These are phyloP conservation scores for Leavenworthia alabamica DNA, from an alignment of 345 rosid species.

Conservation along the genomic window DNA sequence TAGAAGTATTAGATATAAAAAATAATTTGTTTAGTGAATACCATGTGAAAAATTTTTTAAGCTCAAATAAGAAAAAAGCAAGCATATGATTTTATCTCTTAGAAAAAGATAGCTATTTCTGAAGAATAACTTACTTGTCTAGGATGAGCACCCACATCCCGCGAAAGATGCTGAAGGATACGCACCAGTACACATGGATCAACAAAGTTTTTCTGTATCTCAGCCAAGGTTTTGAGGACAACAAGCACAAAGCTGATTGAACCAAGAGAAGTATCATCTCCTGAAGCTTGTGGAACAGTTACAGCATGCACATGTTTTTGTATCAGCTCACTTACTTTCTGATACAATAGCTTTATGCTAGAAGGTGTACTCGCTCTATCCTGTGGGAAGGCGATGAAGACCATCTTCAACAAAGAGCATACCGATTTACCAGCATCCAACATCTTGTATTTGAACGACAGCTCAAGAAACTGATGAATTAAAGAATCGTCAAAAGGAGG, in stretches of 20 bases:
- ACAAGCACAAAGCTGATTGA: constrained; percentile 81
- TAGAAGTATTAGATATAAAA: constrained; percentile 4
- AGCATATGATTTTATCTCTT: neutral
- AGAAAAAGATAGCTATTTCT: neutral
- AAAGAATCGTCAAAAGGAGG: constrained; percentile 18
- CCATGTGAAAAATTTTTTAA: constrained; percentile 7
- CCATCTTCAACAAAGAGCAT: constrained; percentile 92
- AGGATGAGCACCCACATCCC: constrained; percentile 78
- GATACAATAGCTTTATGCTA: constrained; percentile 68
- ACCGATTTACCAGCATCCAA: constrained; percentile 89
- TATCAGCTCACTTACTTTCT: constrained; percentile 79
- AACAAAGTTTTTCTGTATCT: constrained; percentile 62
- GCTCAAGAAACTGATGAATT: constrained; percentile 76
- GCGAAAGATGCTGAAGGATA: constrained; percentile 77
- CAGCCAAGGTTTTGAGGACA: constrained; percentile 77
- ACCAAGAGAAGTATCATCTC: constrained; percentile 66
- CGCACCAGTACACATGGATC: constrained; percentile 70
- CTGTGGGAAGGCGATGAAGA: constrained; percentile 73
- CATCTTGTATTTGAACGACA: constrained; percentile 90
- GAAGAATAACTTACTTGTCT: constrained; percentile 64
- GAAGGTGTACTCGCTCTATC: constrained; percentile 54
- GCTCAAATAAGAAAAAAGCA: constrained; percentile 1
- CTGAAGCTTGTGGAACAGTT: constrained; percentile 51
- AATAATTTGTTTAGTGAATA: neutral
- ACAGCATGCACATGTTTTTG: constrained; percentile 66